phyloP scores from a whole-genome alignment of 805 yeast genomes.

The Saccharomycopsis guyanensis region DNA sequence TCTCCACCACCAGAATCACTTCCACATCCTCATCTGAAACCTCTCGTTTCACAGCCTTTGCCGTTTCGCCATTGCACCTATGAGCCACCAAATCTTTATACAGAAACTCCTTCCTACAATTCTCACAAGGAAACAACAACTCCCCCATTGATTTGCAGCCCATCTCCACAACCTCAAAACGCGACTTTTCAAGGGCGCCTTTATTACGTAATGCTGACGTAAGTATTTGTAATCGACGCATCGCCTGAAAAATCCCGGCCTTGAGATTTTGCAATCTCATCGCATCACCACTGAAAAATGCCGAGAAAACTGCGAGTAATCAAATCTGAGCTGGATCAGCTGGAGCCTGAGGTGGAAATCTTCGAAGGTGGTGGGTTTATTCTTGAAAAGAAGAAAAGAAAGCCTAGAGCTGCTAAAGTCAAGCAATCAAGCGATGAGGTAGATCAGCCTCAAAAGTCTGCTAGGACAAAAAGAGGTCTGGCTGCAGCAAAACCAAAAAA shows the following conservation, averaged over 20 bases:
- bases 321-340: neutral
- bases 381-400: slow-evolving; percentile 14
- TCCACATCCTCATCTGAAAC: neutral
- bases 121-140: slow-evolving; percentile 17
- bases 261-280: neutral
- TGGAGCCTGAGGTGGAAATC: slow-evolving; percentile 5
- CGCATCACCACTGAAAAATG: neutral
- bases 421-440: slow-evolving; percentile 4
- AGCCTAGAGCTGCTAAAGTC: slow-evolving; percentile 3
- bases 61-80: too few relatives aligned
- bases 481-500: neutral
- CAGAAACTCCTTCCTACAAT: slow-evolving; percentile 10
- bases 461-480: neutral
- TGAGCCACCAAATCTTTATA: slow-evolving; percentile 10
- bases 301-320: neutral
- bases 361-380: slow-evolving; percentile 19
- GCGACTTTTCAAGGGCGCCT: too few relatives aligned
- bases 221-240: neutral
- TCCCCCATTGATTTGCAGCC: slow-evolving; percentile 3
- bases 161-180: too few relatives aligned
- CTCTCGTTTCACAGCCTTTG: neutral
- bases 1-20: neutral
- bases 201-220: neutral
- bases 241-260: neutral
- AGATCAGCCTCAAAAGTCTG: neutral